phyloP scores from a whole-genome alignment of 768 basidiomycete species.

The Lactarius vividus region DNA sequence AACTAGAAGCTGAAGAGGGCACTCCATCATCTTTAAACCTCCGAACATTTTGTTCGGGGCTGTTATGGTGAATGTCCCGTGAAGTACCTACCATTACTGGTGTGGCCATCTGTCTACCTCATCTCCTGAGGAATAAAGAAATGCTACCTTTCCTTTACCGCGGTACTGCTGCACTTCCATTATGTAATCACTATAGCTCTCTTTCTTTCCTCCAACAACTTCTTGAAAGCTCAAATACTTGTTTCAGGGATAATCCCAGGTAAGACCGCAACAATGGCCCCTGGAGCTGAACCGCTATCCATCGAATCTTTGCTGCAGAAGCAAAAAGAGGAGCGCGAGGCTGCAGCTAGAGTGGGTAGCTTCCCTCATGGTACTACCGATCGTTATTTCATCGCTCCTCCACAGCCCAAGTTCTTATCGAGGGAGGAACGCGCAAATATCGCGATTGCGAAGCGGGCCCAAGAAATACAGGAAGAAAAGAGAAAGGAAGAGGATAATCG shows the following conservation, averaged over 20 bases:
- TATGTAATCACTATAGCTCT: not conserved
- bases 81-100: not conserved
- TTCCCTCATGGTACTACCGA: no score
- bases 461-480: conserved; percentile 75
- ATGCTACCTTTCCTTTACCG: not conserved
- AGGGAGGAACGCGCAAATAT: conserved; percentile 89
- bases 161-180: not conserved
- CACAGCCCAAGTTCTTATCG: conserved; percentile 88
- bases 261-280: conserved; percentile 41
- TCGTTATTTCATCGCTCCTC: conserved; percentile 14
- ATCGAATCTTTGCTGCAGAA: conserved; percentile 84
- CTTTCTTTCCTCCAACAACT: not conserved
- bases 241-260: not conserved
- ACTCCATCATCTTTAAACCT: not conserved
- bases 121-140: not conserved
- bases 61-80: not conserved
- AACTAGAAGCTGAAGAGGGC: conserved; percentile 47
- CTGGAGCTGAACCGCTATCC: conserved; percentile 69
- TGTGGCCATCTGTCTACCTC: not conserved
- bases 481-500: conserved; percentile 60
- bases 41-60: not conserved
- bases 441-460: conserved; percentile 82
- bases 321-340: conserved; percentile 87
- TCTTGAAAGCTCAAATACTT: not conserved
- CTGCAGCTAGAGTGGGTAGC: conserved; percentile 74